Percentiles rank a stretch among this genome's conserved stretches.
phyloP scores from a whole-genome alignment of 148 eudicot species.

The Chenopodium formosanum region DNA sequence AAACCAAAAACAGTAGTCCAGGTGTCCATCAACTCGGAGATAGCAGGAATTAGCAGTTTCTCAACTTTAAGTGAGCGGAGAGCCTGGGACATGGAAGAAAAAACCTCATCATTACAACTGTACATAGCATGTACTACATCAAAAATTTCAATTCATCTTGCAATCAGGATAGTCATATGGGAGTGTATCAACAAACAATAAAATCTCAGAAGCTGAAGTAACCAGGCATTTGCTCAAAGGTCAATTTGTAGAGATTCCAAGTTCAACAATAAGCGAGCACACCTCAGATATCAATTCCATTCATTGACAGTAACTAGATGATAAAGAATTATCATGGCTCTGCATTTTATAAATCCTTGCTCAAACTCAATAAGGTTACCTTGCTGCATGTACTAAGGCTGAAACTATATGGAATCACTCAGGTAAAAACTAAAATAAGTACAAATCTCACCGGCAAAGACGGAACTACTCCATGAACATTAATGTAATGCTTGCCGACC shows the following conservation, averaged over 20 bases:
- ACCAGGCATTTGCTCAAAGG: neutral
- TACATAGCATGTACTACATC: neutral
- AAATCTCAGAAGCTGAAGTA: neutral
- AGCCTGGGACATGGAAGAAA: slow-evolving; percentile 46
- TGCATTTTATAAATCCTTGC: neutral
- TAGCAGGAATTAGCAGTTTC: slow-evolving; percentile 86
- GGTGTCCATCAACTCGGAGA: slow-evolving; percentile 87
- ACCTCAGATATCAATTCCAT: neutral
- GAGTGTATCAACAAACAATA: neutral
- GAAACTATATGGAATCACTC: neutral
- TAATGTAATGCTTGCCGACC: neutral
- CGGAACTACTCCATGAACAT: neutral
- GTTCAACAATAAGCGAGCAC: too few species aligned
- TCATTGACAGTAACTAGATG: neutral
- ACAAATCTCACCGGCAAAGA: neutral
- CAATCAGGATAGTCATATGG: neutral
- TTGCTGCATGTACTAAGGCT: neutral
- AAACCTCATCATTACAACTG: slow-evolving; percentile 18
- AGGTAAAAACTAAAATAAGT: neutral
- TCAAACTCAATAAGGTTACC: neutral
- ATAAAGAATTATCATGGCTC: neutral
- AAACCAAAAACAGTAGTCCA: slow-evolving; percentile 86
- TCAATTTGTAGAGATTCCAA: neutral
- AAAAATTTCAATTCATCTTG: neutral
- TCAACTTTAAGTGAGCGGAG: slow-evolving; percentile 65